Evolutionary conservation across 2,329 filamentous ascomycete species (phyloP).

Genomic region (Aspergillaceae sp.): DNA sequence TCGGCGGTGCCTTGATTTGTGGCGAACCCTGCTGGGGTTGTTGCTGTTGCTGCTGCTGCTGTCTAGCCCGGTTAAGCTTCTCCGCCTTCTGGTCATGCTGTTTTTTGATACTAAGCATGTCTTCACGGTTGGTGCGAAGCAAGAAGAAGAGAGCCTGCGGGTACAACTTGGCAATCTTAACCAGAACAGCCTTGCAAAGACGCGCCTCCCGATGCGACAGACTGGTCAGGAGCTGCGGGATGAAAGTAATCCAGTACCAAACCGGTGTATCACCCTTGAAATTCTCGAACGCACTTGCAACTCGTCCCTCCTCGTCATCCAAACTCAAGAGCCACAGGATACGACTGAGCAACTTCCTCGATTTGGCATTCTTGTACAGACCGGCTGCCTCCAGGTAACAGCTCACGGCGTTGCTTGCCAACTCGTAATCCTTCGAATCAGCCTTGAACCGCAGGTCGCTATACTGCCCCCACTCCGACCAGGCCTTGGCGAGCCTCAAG

Average conservation of each 20-base stretch:
- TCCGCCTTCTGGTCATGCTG: conserved; percentile 60
- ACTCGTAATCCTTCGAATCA: conserved; percentile 69
- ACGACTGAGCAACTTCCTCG: conserved; percentile 81
- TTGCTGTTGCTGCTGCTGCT: conserved; percentile 49
- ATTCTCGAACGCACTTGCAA: conserved; percentile 81
- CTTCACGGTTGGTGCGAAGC: conserved; percentile 83
- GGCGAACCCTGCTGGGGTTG: conserved; percentile 42
- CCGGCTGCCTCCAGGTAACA: conserved; percentile 95
- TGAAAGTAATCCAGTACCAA: conserved; percentile 99
- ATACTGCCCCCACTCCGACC: conserved; percentile 99
- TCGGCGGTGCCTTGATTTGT: conserved; percentile 26
- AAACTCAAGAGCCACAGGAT: conserved; percentile 94
- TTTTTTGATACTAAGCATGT: conserved; percentile 88
- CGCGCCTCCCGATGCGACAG: conserved; percentile 84
- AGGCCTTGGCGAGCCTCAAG: conserved; percentile 88
- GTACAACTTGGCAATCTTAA: conserved; percentile 91
- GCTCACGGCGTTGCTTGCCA: conserved; percentile 83
- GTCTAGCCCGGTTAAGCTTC: conserved; percentile 55
- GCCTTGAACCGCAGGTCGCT: conserved; percentile 95
- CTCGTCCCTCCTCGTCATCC: conserved; percentile 75
- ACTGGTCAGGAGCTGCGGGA: conserved; percentile 88
- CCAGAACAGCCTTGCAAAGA: conserved; percentile 74
- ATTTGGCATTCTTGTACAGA: conserved; percentile 95
- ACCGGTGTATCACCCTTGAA: conserved; percentile 96
- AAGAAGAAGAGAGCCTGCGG: conserved; percentile 96